A percentile compares a stretch with the other conserved stretches of the same genome.
These are phyloP conservation scores for Brassica incana DNA, from an alignment of 345 rosid genomes.

Conservation along the genomic window DNA sequence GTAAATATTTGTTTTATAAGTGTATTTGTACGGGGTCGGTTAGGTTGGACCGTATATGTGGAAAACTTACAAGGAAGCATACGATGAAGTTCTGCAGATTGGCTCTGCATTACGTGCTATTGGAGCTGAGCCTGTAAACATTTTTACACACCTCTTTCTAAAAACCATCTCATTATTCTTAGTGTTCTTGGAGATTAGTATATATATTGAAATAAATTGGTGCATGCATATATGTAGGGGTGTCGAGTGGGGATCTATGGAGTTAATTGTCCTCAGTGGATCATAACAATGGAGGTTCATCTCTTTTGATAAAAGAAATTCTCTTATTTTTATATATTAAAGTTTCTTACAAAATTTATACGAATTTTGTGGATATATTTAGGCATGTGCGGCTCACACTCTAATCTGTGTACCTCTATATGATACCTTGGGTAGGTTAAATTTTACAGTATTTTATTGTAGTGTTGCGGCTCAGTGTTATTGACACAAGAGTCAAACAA, in stretches of 20 bases:
- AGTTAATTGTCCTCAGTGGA: slow-evolving; percentile 94
- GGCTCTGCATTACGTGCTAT: slow-evolving; percentile 79
- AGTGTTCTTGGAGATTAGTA: background rate
- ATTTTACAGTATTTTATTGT: background rate
- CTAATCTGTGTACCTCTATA: slow-evolving; percentile 90
- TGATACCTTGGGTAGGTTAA: slow-evolving; percentile 79
- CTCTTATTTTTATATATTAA: background rate
- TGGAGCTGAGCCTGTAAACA: slow-evolving; percentile 86
- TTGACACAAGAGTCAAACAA: background rate
- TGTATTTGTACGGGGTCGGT: background rate
- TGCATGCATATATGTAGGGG: slow-evolving; percentile 51
- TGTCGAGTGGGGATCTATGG: slow-evolving; percentile 85
- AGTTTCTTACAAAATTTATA: background rate
- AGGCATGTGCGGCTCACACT: slow-evolving; percentile 88
- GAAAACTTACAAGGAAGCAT: slow-evolving; percentile 82
- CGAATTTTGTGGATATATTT: slow-evolving; percentile 19
- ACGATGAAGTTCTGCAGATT: slow-evolving; percentile 73
- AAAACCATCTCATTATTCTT: background rate
- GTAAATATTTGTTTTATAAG: background rate
- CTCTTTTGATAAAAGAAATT: background rate
- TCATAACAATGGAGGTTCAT: slow-evolving; percentile 89
- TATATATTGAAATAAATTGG: background rate
- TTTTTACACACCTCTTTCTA: background rate
- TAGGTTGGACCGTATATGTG: slow-evolving; percentile 87
- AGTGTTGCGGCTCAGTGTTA: background rate